These are phyloP conservation scores for Coniochaeta prunicola DNA, from an alignment of 2,329 filamentous ascomycete species.

Conservation along the genomic window DNA sequence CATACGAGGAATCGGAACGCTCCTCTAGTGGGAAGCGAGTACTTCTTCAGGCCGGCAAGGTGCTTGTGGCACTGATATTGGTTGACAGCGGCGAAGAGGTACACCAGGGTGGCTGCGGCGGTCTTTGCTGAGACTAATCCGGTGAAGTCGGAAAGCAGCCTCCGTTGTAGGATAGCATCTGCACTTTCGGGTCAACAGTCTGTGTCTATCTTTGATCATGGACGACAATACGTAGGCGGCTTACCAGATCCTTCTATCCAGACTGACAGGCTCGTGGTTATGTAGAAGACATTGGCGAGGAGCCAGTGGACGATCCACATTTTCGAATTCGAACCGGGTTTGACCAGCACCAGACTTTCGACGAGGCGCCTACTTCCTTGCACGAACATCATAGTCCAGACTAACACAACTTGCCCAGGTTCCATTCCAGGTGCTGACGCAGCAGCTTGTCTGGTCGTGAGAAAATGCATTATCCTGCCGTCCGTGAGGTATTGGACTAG, in stretches of 20 bases:
- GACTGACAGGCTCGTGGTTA: slow-evolving; percentile 62
- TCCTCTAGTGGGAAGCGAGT: slow-evolving; percentile 69
- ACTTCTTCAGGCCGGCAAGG: slow-evolving; percentile 67
- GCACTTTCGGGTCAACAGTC: slow-evolving; percentile 3
- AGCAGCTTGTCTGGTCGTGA: slow-evolving; percentile 29
- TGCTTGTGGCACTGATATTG: slow-evolving; percentile 71
- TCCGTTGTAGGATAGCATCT: slow-evolving; percentile 24
- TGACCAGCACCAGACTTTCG: slow-evolving; percentile 62
- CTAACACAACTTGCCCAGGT: slow-evolving; percentile 53
- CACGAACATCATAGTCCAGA: slow-evolving; percentile 65
- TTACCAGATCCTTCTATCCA: slow-evolving; percentile 78
- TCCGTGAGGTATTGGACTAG: slow-evolving; percentile 49
- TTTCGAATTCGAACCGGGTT: slow-evolving; percentile 54
- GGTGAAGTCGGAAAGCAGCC: background rate
- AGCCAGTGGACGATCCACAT: slow-evolving; percentile 88
- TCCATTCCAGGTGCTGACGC: slow-evolving; percentile 39
- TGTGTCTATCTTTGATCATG: background rate
- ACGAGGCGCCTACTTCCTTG: slow-evolving; percentile 71
- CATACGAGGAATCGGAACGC: slow-evolving; percentile 69
- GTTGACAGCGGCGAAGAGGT: slow-evolving; percentile 60
- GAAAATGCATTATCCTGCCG: slow-evolving; percentile 44
- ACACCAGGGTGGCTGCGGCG: slow-evolving; percentile 51
- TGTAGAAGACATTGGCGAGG: slow-evolving; percentile 72
- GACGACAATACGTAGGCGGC: slow-evolving; percentile 2
- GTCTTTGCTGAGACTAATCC: slow-evolving; percentile 32